Percentiles rank a stretch among this genome's conserved stretches.
Evolutionary conservation across 73 alveolate species (phyloP).

Genomic region (Stentor coeruleus): DNA sequence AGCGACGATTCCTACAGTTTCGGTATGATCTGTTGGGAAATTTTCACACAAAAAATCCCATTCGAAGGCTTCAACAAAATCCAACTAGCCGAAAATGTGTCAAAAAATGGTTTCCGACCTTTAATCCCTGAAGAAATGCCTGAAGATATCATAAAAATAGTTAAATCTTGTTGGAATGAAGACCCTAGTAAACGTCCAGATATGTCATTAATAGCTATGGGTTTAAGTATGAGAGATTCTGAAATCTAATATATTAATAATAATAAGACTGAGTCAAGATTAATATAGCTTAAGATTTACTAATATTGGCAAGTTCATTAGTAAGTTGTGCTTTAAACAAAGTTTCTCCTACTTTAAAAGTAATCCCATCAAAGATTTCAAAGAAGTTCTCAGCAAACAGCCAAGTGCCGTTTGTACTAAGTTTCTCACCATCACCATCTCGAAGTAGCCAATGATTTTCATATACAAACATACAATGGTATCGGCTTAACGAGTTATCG

Average conservation of each 20-base stretch:
- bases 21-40: slow-evolving; percentile 18
- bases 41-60: neutral
- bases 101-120: neutral
- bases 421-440: slow-evolving; percentile 69
- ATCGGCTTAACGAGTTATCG: slow-evolving; percentile 51
- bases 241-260: too few relatives aligned
- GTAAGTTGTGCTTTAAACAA: slow-evolving; percentile 46
- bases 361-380: slow-evolving; percentile 50
- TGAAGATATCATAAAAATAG: neutral
- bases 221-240: too few relatives aligned
- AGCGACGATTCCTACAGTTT: neutral
- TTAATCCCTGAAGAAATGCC: neutral
- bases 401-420: slow-evolving; percentile 79
- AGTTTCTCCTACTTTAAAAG: slow-evolving; percentile 55
- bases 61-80: neutral
- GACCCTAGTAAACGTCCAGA: slow-evolving; percentile 23
- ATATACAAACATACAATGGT: slow-evolving; percentile 47
- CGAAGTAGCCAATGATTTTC: slow-evolving; percentile 38
- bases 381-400: slow-evolving; percentile 48
- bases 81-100: neutral
- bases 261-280: too few relatives aligned
- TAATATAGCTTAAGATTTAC: too few relatives aligned
- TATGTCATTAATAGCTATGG: too few relatives aligned
- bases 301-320: too few relatives aligned
- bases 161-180: slow-evolving; percentile 2